phyloP scores from a whole-genome alignment of 768 basidiomycete species.

The Pleurotus citrinopileatus region DNA sequence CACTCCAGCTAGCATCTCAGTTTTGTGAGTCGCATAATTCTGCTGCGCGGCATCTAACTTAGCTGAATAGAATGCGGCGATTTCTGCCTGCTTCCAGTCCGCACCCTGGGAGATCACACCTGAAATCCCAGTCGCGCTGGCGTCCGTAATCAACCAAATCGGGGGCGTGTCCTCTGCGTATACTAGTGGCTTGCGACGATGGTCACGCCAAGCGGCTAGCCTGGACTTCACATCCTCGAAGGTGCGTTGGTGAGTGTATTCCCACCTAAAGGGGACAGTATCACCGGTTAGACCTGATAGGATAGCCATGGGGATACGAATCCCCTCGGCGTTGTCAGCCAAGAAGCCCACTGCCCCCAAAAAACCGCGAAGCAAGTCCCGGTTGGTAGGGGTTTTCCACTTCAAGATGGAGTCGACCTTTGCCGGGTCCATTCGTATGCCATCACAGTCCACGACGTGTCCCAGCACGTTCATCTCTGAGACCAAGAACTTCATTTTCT shows the following conservation, averaged over 20 bases:
- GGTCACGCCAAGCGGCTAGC: background rate
- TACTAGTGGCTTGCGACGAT: constrained; percentile 10
- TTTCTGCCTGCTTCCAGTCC: constrained; percentile 20
- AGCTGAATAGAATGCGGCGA: constrained; percentile 23
- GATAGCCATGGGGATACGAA: constrained; percentile 25
- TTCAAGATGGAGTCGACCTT: constrained; percentile 28
- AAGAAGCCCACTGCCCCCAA: constrained; percentile 30
- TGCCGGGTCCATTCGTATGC: constrained; percentile 27
- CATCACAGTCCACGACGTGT: constrained; percentile 19
- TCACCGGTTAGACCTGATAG: constrained; percentile 16
- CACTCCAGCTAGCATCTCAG: constrained; percentile 17
- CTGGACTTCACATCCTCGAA: constrained; percentile 26
- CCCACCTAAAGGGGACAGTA: constrained; percentile 12
- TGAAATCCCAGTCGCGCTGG: constrained; percentile 15
- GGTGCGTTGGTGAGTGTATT: constrained; percentile 11
- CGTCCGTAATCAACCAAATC: constrained; percentile 20
- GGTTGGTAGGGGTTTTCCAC: constrained; percentile 22
- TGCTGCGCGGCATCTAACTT: constrained; percentile 19
- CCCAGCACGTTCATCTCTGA: constrained; percentile 17
- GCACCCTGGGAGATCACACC: constrained; percentile 12
- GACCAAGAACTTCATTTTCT: constrained; percentile 22
- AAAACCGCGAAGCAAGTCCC: constrained; percentile 26
- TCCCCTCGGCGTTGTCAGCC: constrained; percentile 17
- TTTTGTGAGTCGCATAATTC: constrained; percentile 29
- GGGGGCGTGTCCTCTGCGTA: constrained; percentile 11